A percentile compares a stretch with the other conserved stretches of the same genome.
Conservation (phyloP, 805 yeast genomes). For the Metschnikowia cerradonensis region DNA sequence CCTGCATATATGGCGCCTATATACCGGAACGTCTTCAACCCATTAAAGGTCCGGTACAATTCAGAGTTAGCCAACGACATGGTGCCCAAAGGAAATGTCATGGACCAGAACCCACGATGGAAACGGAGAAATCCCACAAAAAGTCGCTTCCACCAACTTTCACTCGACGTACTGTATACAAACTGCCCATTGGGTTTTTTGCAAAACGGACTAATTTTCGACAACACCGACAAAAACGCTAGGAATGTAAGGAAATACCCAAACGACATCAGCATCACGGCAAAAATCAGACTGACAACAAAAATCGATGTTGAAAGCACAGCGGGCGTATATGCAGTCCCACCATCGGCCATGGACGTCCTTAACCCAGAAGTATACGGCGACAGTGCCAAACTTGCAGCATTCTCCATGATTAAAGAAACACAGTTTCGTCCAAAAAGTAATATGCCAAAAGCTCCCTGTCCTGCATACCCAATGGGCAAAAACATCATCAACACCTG, state of each 20-base stretch:
- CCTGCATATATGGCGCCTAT: slow-evolving; percentile 59
- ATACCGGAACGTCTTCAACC: slow-evolving; percentile 56
- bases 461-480: slow-evolving; percentile 83
- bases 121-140: slow-evolving; percentile 21
- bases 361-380: slow-evolving; percentile 10
- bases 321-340: slow-evolving; percentile 3
- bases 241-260: slow-evolving; percentile 50
- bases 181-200: slow-evolving; percentile 21
- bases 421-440: slow-evolving; percentile 46
- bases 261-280: slow-evolving; percentile 43
- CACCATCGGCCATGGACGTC: not conserved
- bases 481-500: slow-evolving; percentile 64
- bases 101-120: slow-evolving; percentile 56
- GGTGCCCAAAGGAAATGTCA: slow-evolving; percentile 86
- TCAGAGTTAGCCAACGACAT: slow-evolving; percentile 57
- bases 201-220: slow-evolving; percentile 40
- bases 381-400: slow-evolving; percentile 5
- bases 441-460: slow-evolving; percentile 69
- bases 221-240: slow-evolving; percentile 36
- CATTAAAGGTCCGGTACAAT: slow-evolving; percentile 32
- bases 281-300: slow-evolving; percentile 27
- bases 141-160: slow-evolving; percentile 6
- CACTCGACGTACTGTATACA: slow-evolving; percentile 17
- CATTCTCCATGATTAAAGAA: slow-evolving; percentile 18
- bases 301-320: slow-evolving; percentile 12